Evolutionary conservation across 2,329 filamentous ascomycete species (phyloP).

Genomic region (Hymenoscyphus repandus): DNA sequence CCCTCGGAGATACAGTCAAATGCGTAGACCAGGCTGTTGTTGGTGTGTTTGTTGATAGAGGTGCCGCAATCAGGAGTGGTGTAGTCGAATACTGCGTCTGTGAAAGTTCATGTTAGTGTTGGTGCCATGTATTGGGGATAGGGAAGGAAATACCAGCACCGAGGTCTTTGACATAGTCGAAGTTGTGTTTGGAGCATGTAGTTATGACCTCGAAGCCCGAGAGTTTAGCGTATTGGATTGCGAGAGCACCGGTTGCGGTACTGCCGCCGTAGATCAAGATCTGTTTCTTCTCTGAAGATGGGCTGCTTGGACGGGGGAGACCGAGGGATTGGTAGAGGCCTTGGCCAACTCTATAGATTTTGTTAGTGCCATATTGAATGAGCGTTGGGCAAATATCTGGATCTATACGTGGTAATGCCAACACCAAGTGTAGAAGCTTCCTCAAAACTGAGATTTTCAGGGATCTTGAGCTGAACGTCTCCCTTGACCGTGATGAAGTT

Average conservation of each 20-base stretch:
- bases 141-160: conserved; percentile 37
- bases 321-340: conserved; percentile 1
- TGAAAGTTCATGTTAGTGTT: not conserved
- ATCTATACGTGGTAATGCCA: not conserved
- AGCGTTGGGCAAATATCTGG: not conserved
- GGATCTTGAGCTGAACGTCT: conserved; percentile 37
- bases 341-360: not conserved
- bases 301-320: conserved; percentile 36
- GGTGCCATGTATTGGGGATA: not conserved
- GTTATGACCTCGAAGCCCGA: conserved; percentile 36
- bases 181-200: conserved; percentile 43
- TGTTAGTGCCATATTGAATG: conserved; percentile 7
- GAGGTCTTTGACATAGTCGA: conserved; percentile 39
- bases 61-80: conserved; percentile 37
- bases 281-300: conserved; percentile 34
- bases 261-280: conserved; percentile 42
- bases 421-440: conserved; percentile 34
- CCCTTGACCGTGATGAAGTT: conserved; percentile 30
- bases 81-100: conserved; percentile 42
- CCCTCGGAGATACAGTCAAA: conserved; percentile 45
- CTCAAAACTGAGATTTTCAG: conserved; percentile 38
- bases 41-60: conserved; percentile 42
- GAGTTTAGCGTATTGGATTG: conserved; percentile 44
- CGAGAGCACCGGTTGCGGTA: conserved; percentile 45
- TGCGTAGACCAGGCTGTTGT: conserved; percentile 38